phyloP scores from a whole-genome alignment of 176 grass and related monocot species.

The Triticum turgidum region DNA sequence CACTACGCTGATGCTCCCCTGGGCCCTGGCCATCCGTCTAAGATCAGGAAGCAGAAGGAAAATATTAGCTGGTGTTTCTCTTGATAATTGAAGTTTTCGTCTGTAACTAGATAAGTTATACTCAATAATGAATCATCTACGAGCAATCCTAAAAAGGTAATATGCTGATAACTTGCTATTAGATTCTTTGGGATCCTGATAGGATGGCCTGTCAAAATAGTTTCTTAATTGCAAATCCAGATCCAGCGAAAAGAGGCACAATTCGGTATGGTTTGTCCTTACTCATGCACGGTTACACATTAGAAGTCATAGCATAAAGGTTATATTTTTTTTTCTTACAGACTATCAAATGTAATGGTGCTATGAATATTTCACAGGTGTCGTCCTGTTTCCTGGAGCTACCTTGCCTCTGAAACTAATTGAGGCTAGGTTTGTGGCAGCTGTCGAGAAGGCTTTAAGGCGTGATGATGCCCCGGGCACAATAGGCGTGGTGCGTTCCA shows the following conservation, averaged over 20 bases:
- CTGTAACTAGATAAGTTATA: background rate
- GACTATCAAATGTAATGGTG: slow-evolving; percentile 25
- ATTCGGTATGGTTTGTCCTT: background rate
- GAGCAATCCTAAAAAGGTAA: background rate
- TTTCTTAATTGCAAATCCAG: slow-evolving; percentile 3
- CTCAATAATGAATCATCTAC: background rate
- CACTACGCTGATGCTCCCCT: background rate
- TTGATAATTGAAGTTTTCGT: slow-evolving; percentile 10
- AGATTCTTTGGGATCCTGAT: background rate
- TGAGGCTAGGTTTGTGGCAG: slow-evolving; percentile 60
- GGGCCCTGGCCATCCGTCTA: background rate
- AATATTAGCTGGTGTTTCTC: background rate
- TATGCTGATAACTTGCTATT: background rate
- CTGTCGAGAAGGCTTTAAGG: slow-evolving; percentile 77
- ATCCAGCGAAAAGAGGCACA: background rate
- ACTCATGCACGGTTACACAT: slow-evolving; percentile 16
- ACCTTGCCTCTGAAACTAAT: slow-evolving; percentile 87
- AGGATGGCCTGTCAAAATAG: background rate
- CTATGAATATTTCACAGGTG: slow-evolving; percentile 48
- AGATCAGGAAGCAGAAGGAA: background rate
- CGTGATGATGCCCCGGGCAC: slow-evolving; percentile 66
- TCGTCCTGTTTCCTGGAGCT: slow-evolving; percentile 94
- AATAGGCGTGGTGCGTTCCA: slow-evolving; percentile 77
- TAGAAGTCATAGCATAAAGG: slow-evolving; percentile 9
- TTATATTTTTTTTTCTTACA: background rate